These are phyloP conservation scores for Penicillium sp. DNA, from an alignment of 2,329 filamentous ascomycete species.

Conservation along the genomic window DNA sequence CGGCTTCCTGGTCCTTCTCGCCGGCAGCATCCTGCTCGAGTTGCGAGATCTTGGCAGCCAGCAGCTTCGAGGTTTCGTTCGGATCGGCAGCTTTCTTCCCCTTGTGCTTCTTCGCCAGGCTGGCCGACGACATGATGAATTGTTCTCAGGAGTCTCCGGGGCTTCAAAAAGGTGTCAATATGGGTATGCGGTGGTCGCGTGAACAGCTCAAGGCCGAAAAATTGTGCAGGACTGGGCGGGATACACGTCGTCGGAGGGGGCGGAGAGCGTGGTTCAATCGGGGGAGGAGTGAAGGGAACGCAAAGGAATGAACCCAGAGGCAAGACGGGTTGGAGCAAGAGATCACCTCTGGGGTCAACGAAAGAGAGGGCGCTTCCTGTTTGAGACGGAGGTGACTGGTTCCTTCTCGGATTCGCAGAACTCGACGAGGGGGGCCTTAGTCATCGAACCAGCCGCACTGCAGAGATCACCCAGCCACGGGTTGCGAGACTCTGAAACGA, in stretches of 20 bases:
- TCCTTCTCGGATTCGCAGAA: conserved; percentile 29
- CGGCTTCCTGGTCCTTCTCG: conserved; percentile 91
- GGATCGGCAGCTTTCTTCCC: conserved; percentile 80
- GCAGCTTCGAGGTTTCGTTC: conserved; percentile 83
- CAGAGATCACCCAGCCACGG: conserved; percentile 9
- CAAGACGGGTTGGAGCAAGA: conserved; percentile 9
- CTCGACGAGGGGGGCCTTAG: conserved; percentile 29
- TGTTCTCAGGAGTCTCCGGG: conserved; percentile 6
- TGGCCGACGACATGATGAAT: conserved; percentile 47
- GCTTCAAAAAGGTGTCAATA: conserved; percentile 28
- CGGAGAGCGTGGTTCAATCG: conserved; percentile 18
- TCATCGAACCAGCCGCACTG: conserved; percentile 26
- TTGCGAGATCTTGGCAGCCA: conserved; percentile 91
- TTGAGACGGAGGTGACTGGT: conserved; percentile 19
- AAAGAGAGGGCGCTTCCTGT: conserved; percentile 6
- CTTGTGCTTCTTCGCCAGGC: conserved; percentile 71
- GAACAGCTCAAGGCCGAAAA: conserved; percentile 17
- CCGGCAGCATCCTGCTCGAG: conserved; percentile 89
- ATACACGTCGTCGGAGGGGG: conserved; percentile 9
- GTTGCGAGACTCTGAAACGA: too few relatives aligned
- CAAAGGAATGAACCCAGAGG: conserved; percentile 21
- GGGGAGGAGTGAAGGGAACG: conserved; percentile 1
- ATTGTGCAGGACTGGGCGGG: conserved; percentile 17
- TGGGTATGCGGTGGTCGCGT: conserved; percentile 41
- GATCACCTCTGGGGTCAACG: conserved; percentile 23